Base-by-base conservation (phyloP, 768 basidiomycete species). In the Hebeloma cylindrosporum region DNA sequence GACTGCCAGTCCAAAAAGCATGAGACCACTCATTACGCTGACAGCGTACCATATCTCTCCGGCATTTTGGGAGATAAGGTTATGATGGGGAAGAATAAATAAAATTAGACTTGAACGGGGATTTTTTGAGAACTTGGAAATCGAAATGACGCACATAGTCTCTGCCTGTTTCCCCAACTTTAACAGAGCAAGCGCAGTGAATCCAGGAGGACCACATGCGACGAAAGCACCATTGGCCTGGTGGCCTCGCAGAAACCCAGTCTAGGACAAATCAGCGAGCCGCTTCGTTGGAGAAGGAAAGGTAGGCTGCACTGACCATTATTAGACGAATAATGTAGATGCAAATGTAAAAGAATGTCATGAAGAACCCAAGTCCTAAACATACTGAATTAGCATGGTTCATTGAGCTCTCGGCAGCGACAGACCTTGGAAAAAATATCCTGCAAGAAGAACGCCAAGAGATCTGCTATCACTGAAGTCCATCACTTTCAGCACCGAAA, bases 281-380 rank as follows among this genome's bases (percentile, higher is more conserved):
- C n/a, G 13, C 29, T 20, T 5, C 11, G 16, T 13, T 16, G 27
- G 35, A 7, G 16, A 20, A 27, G 22, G 18, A 13, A 17, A 31
- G 20, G 3, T 13, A 20, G 34, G 26, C 13, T 23, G 29, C n/a
- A 43, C 55, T 18, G 54, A 72, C 71, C 36, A 61, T 68, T 55
- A 72, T 71, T 13, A 73, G 67, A 11, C 71, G 65, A 42, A 74
- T 68, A 39, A 77, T 62, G 47, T 75, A 77, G 31, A 75, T 73
- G 55, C 72, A 71, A 28, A 77, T 68, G 46, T 77, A 75, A 52
- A 74, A 72, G 56, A 73, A 70, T 8, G 73, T 73, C 65, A 75
- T 68, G 60, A 74, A 75, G 60, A 71, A 73, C 5, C 74, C 72
- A 16, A 73, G 59, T 2, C 71, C 68, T 70, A 28, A 3, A 18